phyloP scores from a whole-genome alignment of 2,329 filamentous ascomycete species.

The Phaeosphaeriaceae sp. region DNA sequence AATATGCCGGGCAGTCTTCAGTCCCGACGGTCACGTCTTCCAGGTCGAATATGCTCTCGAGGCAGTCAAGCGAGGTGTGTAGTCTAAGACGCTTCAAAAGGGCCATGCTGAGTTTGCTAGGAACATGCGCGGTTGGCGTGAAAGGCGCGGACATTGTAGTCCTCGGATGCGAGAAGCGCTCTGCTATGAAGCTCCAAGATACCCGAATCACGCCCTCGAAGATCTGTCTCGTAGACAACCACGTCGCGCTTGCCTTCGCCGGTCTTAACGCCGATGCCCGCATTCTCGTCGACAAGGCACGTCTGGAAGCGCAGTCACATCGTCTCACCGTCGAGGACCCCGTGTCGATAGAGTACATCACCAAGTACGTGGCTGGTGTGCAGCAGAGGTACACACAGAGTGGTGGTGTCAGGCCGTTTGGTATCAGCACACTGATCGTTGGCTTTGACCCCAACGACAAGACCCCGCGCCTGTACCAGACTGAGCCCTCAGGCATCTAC shows the following conservation, averaged over 20 bases:
- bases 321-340: slow-evolving; percentile 96
- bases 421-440: slow-evolving; percentile 96
- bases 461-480: slow-evolving; percentile 92
- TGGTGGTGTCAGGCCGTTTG: slow-evolving; percentile 97
- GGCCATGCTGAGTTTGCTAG: slow-evolving; percentile 54
- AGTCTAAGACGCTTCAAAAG: neutral
- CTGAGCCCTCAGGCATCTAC: slow-evolving; percentile 99
- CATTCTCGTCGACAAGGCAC: slow-evolving; percentile 97
- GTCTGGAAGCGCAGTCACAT: slow-evolving; percentile 96
- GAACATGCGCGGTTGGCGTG: slow-evolving; percentile 96
- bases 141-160: slow-evolving; percentile 96
- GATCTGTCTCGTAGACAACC: slow-evolving; percentile 93
- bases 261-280: slow-evolving; percentile 97
- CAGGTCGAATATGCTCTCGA: slow-evolving; percentile 99
- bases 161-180: slow-evolving; percentile 96
- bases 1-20: slow-evolving; percentile 74
- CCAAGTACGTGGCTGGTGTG: slow-evolving; percentile 96
- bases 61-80: slow-evolving; percentile 94
- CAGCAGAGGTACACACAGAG: slow-evolving; percentile 99
- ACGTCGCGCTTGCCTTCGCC: slow-evolving; percentile 96
- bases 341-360: slow-evolving; percentile 98
- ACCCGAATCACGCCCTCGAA: slow-evolving; percentile 99
- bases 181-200: slow-evolving; percentile 99
- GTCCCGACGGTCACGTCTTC: slow-evolving; percentile 99
- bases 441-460: slow-evolving; percentile 96